These are phyloP conservation scores for Candida rishiriensis DNA, from an alignment of 805 yeast species.

Conservation along the genomic window DNA sequence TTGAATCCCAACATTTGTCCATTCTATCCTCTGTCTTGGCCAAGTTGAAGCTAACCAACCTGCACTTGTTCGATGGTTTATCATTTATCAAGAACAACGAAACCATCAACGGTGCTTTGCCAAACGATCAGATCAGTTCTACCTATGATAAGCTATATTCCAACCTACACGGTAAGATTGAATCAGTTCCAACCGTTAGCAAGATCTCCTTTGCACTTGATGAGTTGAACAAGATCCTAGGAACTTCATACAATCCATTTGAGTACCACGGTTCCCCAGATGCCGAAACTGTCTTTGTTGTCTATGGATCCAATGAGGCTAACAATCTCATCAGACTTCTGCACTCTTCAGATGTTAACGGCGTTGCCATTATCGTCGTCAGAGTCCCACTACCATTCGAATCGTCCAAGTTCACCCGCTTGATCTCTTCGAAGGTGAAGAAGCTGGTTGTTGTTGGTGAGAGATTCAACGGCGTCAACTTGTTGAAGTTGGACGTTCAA, in stretches of 20 bases:
- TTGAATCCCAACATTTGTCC: conserved; percentile 66
- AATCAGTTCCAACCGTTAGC: conserved; percentile 23
- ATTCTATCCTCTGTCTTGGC: conserved; percentile 63
- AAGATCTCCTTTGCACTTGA: conserved; percentile 43
- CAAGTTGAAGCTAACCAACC: conserved; percentile 54
- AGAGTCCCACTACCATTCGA: conserved; percentile 83
- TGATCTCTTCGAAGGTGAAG: conserved; percentile 55
- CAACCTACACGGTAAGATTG: conserved; percentile 21
- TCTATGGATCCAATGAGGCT: conserved; percentile 71
- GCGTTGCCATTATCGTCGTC: conserved; percentile 64
- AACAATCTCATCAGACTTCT: conserved; percentile 47
- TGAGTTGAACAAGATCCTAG: conserved; percentile 49
- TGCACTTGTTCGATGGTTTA: conserved; percentile 80
- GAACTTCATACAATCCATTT: conserved; percentile 53
- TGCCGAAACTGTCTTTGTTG: conserved; percentile 73
- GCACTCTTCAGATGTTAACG: conserved; percentile 24
- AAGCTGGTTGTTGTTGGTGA: conserved; percentile 69
- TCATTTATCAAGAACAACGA: conserved; percentile 50
- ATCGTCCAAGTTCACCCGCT: conserved; percentile 49
- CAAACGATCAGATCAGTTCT: conserved; percentile 38
- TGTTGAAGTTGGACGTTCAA: conserved; percentile 66
- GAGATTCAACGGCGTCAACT: conserved; percentile 29
- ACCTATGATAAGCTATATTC: conserved; percentile 36
- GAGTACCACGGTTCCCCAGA: conserved; percentile 62
- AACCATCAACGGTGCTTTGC: conserved; percentile 39